These are phyloP conservation scores for Monilinia fructigena DNA, from an alignment of 2,329 filamentous ascomycete genomes.

Conservation along the genomic window DNA sequence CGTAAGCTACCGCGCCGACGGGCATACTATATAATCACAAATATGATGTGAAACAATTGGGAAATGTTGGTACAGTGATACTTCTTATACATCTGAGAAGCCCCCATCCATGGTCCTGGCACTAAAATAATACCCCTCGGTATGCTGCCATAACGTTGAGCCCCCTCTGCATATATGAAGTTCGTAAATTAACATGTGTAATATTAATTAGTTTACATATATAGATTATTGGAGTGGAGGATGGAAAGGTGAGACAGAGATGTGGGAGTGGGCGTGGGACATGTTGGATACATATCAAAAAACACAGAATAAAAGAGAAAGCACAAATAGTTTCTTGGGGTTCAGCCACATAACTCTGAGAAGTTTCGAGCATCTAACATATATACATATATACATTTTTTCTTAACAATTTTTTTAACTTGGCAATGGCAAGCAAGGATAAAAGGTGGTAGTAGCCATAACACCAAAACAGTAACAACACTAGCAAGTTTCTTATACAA, in stretches of 20 bases:
- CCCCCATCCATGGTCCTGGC: background rate
- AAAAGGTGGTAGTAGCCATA: background rate
- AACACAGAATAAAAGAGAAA: background rate
- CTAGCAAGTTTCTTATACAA: background rate
- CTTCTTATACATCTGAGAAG: background rate
- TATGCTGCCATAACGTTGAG: conserved; percentile 11
- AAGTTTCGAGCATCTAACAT: background rate
- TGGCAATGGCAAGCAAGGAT: background rate
- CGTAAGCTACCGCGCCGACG: no score
- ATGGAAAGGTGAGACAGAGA: background rate
- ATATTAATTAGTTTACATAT: background rate
- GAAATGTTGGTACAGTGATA: background rate
- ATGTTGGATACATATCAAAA: background rate
- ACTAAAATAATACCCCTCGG: background rate
- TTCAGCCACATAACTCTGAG: background rate
- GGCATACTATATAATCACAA: background rate
- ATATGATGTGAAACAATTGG: background rate
- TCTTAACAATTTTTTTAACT: background rate
- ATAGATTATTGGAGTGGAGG: background rate
- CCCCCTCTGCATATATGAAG: background rate
- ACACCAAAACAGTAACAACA: background rate
- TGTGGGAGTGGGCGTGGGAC: background rate
- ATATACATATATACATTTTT: background rate
- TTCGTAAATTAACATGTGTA: background rate
- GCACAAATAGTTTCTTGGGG: background rate